phyloP scores from a whole-genome alignment of 352 stramenopile species.

The Phytophthora macrochlamydospora region DNA sequence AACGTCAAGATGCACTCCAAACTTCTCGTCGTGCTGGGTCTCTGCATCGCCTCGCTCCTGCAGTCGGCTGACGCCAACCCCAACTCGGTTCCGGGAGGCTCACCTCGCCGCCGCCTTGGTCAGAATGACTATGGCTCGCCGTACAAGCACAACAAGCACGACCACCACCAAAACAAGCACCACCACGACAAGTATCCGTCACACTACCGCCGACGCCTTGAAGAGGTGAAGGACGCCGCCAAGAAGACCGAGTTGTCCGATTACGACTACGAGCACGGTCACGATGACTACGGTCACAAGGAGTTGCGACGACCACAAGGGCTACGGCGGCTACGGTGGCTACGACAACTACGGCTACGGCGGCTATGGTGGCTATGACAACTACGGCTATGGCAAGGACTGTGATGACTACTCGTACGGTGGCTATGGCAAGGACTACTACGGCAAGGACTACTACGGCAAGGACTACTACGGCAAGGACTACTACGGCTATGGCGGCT shows the following conservation, averaged over 20 bases:
- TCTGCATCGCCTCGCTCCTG: constrained; percentile 20
- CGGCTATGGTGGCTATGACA: background rate
- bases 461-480: background rate
- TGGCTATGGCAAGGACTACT: background rate
- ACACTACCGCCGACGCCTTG: constrained; percentile 22
- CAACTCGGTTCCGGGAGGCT: constrained; percentile 1
- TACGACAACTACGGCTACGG: background rate
- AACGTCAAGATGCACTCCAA: constrained; percentile 24
- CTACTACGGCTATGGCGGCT: background rate
- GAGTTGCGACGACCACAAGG: background rate
- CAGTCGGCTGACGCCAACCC: constrained; percentile 8
- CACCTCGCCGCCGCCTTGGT: constrained; percentile 14
- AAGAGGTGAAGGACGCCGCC: constrained; percentile 9
- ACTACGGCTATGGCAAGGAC: background rate
- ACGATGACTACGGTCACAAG: background rate
- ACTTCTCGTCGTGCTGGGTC: constrained; percentile 11
- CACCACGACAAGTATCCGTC: constrained; percentile 1
- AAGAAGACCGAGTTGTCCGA: constrained; percentile 15
- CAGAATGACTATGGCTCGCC: constrained; percentile 18
- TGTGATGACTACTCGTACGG: background rate
- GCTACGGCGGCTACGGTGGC: background rate
- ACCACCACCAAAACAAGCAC: constrained; percentile 6
- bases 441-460: background rate
- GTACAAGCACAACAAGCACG: constrained; percentile 6
- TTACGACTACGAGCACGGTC: constrained; percentile 6